Base-by-base conservation (phyloP, 768 basidiomycete genomes). In the Pisolithus marmoratus region DNA sequence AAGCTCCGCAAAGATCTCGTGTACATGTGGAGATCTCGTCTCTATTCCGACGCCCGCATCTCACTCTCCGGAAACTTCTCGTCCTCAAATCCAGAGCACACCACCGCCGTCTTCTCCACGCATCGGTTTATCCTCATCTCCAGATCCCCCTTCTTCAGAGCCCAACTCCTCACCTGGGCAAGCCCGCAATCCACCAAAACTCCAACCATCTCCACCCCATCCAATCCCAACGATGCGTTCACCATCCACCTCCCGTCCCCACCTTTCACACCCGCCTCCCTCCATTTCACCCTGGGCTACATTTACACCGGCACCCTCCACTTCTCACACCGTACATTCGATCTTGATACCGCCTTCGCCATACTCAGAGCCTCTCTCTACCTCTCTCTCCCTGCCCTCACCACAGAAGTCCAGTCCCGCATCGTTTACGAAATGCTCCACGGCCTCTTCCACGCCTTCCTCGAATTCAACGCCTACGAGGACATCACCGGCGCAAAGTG, bases 11-110 rank as follows among this genome's bases (percentile, higher is more conserved):
- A 92, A 68, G 95, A 97, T 63, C 77, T 96, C 26, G 89, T 94
- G 22, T 96, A 87, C 74, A 95, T 94, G 92, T 97, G 94, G 95
- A 74, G 95, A 29, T 90, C 88, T 12, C 83, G 93, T 46, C 82
- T 98, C 17, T 98, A 94, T 65, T 90, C 92, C 2, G 95, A 98
- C 67, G 82, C 95, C 22, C 82, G 87, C 48, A 84, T 98, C 50
- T 78, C 85, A 0, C 79, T 94, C 54, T 80, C 82, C 0, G 85
- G 85, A 45, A 82, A 77, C 52, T 85, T 83, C 59, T 83, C 80
- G 1, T 80, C 83, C 1, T 64, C 76, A 1, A 78, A 79, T 50
- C 82, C 84, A 51, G 85, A 88, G 51, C 79, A 74, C 50, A 79
- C 85, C 2, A 92, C 86, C 1, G 87, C 87, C 22, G 79, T 93